Percentiles rank a stretch among this genome's conserved stretches.
phyloP scores from a whole-genome alignment of 1,284 basidiomycete genomes.

The Butyriboletus appendiculatus region DNA sequence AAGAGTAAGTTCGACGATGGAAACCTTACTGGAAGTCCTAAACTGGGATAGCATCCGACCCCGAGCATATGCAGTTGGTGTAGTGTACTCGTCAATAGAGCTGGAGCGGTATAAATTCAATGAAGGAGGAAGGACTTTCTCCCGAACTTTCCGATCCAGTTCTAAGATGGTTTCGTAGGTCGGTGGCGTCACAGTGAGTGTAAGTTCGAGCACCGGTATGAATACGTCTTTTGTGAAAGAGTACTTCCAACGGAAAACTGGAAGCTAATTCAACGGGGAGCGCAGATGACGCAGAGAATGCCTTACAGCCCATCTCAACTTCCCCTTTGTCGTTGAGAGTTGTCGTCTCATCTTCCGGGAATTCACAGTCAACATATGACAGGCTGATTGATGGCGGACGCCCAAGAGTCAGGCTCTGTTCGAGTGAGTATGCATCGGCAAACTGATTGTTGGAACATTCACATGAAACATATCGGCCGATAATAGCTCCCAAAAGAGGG shows the following conservation, averaged over 20 bases:
- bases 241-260: conserved; percentile 37
- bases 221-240: conserved; percentile 48
- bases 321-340: conserved; percentile 50
- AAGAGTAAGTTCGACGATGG: neutral
- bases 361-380: conserved; percentile 59
- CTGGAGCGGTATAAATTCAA: conserved; percentile 50
- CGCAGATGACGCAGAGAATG: neutral
- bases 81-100: conserved; percentile 47
- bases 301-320: conserved; percentile 48
- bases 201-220: conserved; percentile 49
- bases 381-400: conserved; percentile 56
- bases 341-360: conserved; percentile 50
- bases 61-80: conserved; percentile 50
- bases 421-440: conserved; percentile 5
- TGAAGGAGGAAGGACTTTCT: conserved; percentile 51
- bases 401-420: conserved; percentile 52
- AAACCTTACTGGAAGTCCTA: conserved; percentile 45
- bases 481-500: conserved; percentile 61
- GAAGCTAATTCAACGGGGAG: conserved; percentile 12
- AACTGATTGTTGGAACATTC: conserved; percentile 12
- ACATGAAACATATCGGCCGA: conserved; percentile 52
- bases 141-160: conserved; percentile 57
- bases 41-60: conserved; percentile 52
- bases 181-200: conserved; percentile 51
- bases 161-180: conserved; percentile 56